A percentile compares a stretch with the other conserved stretches of the same genome.
Conservation (phyloP, 2,329 filamentous ascomycete genomes). For the Eutypa lata region DNA sequence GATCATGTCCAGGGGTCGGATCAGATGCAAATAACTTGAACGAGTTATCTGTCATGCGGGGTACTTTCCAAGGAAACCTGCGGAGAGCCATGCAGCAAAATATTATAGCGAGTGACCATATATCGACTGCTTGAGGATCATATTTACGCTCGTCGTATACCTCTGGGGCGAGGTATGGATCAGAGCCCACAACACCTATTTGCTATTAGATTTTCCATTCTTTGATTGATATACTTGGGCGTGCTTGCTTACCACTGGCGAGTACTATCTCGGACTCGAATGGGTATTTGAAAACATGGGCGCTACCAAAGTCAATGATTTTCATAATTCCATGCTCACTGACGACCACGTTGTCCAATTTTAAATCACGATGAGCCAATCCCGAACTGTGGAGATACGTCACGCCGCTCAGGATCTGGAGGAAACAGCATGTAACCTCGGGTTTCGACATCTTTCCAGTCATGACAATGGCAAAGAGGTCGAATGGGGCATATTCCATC, state of each 20-base stretch:
- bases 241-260: constrained; percentile 64
- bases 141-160: constrained; percentile 94
- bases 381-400: constrained; percentile 95
- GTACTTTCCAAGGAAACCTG: constrained; percentile 95
- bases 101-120: constrained; percentile 98
- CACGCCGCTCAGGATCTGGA: constrained; percentile 93
- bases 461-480: constrained; percentile 98
- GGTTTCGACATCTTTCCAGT: constrained; percentile 94
- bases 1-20: constrained; percentile 71
- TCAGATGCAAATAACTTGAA: constrained; percentile 89
- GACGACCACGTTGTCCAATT: constrained; percentile 96
- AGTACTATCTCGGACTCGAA: constrained; percentile 87
- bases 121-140: constrained; percentile 88
- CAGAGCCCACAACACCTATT: constrained; percentile 69
- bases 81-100: constrained; percentile 98
- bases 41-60: constrained; percentile 86
- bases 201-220: constrained; percentile 9
- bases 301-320: constrained; percentile 97
- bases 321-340: constrained; percentile 98
- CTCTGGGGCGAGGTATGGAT: constrained; percentile 94
- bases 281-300: constrained; percentile 94
- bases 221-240: background rate
- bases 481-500: constrained; percentile 96
- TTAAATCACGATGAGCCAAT: constrained; percentile 89
- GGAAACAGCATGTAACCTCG: constrained; percentile 84